phyloP scores from a whole-genome alignment of 805 yeast species.

The Maudiozyma serrabonitensis region DNA sequence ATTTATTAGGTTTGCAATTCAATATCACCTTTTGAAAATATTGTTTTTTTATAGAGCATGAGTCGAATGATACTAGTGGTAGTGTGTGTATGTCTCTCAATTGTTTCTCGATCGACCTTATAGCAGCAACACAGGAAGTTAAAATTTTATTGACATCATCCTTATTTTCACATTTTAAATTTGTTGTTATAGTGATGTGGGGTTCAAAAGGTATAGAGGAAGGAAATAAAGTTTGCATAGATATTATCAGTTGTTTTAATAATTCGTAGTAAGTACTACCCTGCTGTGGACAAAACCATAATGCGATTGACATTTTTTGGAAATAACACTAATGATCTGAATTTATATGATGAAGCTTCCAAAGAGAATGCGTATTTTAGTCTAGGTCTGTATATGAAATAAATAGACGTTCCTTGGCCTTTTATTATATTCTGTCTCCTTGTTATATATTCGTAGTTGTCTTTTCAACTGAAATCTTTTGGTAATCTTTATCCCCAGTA shows the following conservation, averaged over 20 bases:
- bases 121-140: constrained; percentile 46
- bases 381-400: too few species aligned
- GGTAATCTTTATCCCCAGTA: too few species aligned
- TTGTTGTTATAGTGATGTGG: constrained; percentile 67
- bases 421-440: too few species aligned
- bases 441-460: too few species aligned
- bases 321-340: neutral
- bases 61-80: constrained; percentile 18
- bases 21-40: constrained; percentile 24
- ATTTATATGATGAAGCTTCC: too few species aligned
- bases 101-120: constrained; percentile 29
- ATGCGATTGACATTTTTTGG: constrained; percentile 38
- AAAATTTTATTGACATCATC: constrained; percentile 53
- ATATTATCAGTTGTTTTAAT: constrained; percentile 48
- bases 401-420: too few species aligned
- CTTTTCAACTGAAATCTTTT: too few species aligned
- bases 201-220: constrained; percentile 65
- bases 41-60: constrained; percentile 19
- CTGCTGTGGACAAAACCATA: constrained; percentile 67
- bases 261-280: constrained; percentile 46
- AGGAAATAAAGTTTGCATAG: constrained; percentile 61
- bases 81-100: constrained; percentile 5
- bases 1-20: constrained; percentile 20
- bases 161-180: constrained; percentile 39
- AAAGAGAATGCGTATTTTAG: too few species aligned